These are phyloP conservation scores for Dactylis glomerata DNA, from an alignment of 176 grass and related monocot genomes.

Conservation along the genomic window DNA sequence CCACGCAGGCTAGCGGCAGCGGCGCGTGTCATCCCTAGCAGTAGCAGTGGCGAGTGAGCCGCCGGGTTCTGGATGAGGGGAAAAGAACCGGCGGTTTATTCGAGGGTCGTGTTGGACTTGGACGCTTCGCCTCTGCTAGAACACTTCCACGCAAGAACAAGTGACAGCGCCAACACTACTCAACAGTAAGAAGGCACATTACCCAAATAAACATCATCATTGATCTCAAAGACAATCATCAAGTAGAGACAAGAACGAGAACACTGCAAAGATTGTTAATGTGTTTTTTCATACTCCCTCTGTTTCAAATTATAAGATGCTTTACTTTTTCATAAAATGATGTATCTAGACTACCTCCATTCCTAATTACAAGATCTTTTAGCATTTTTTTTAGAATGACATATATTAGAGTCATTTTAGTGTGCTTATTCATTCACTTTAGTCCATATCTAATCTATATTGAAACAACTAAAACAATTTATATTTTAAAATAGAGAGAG, in stretches of 20 bases:
- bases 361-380: no score
- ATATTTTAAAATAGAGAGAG: no score
- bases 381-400: no score
- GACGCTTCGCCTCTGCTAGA: not conserved
- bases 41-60: not conserved
- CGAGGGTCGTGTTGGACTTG: not conserved
- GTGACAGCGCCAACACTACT: no score
- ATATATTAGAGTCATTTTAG: no score
- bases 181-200: no score
- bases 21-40: conserved; percentile 51
- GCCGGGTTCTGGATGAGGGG: not conserved
- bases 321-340: no score
- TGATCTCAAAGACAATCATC: not conserved
- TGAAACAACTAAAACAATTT: no score
- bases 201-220: not conserved
- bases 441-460: no score
- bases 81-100: not conserved
- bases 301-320: no score
- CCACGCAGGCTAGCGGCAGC: conserved; percentile 48
- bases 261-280: not conserved
- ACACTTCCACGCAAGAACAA: not conserved
- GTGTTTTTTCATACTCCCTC: not conserved
- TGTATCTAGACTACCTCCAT: no score
- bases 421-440: no score
- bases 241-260: not conserved